A percentile compares a stretch with the other conserved stretches of the same genome.
These are phyloP conservation scores for Grosmannia penicillata DNA, from an alignment of 2,329 filamentous ascomycete species.

Conservation along the genomic window DNA sequence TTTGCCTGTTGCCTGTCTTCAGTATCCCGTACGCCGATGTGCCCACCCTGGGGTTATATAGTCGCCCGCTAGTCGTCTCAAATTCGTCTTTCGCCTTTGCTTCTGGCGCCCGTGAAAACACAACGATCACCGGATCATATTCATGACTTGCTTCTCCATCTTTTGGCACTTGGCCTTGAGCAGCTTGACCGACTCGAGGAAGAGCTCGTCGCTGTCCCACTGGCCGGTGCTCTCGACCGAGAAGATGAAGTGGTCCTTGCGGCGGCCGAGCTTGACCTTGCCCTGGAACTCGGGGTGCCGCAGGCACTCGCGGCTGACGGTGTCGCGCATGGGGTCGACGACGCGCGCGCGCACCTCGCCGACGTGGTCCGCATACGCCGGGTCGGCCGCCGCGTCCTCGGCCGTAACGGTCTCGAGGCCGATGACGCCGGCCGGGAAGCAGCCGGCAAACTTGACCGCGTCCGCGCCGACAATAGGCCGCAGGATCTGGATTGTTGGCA, in stretches of 20 bases:
- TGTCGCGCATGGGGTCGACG: constrained; percentile 78
- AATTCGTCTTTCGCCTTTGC: no score
- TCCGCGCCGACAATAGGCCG: constrained; percentile 74
- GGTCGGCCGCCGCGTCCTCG: constrained; percentile 46
- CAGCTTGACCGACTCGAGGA: constrained; percentile 74
- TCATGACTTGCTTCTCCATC: constrained; percentile 55
- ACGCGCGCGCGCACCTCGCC: constrained; percentile 85
- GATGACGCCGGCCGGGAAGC: constrained; percentile 84
- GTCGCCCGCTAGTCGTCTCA: no score
- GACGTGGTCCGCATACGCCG: constrained; percentile 56
- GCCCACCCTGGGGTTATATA: no score
- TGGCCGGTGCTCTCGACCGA: constrained; percentile 89
- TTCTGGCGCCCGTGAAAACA: no score
- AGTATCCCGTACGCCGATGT: no score
- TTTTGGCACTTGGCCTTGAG: constrained; percentile 72
- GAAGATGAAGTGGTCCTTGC: constrained; percentile 96
- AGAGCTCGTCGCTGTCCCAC: constrained; percentile 85
- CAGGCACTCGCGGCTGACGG: constrained; percentile 83
- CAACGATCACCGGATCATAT: constrained; percentile 49
- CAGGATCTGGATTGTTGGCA: constrained; percentile 76
- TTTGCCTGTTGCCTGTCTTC: no score
- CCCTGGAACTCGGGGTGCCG: constrained; percentile 85
- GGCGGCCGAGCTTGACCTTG: constrained; percentile 84
- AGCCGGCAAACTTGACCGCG: constrained; percentile 76
- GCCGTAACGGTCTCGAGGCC: constrained; percentile 56